A percentile compares a stretch with the other conserved stretches of the same genome.
Evolutionary conservation across 2,329 filamentous ascomycete genomes (phyloP).

Genomic region (Beauveria australis): DNA sequence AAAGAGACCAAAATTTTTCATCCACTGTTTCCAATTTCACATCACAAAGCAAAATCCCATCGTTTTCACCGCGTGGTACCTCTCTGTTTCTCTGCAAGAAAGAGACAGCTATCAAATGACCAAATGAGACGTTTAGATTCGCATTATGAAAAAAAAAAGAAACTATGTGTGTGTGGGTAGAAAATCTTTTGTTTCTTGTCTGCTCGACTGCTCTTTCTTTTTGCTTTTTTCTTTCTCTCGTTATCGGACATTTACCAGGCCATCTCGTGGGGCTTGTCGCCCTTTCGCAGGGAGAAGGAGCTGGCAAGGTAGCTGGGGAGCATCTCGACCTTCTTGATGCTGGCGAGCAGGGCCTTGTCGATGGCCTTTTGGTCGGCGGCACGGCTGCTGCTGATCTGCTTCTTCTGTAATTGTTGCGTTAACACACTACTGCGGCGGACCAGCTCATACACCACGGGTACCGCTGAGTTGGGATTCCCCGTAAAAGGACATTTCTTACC

Average conservation of each 20-base stretch:
- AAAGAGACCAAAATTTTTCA: background rate
- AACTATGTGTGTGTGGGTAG: slow-evolving; percentile 7
- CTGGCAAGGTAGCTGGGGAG: slow-evolving; percentile 88
- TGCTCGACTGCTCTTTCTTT: slow-evolving; percentile 18
- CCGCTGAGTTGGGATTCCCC: too few relatives aligned
- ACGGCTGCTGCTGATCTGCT: slow-evolving; percentile 84
- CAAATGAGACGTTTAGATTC: slow-evolving; percentile 10
- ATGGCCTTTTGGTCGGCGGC: slow-evolving; percentile 97
- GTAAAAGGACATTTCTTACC: slow-evolving; percentile 47
- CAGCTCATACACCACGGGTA: too few relatives aligned
- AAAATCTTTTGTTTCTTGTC: slow-evolving; percentile 4
- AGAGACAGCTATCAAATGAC: slow-evolving; percentile 1
- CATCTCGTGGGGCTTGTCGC: slow-evolving; percentile 99
- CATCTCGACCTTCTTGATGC: slow-evolving; percentile 97
- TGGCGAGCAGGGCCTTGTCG: slow-evolving; percentile 90
- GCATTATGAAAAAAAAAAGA: slow-evolving; percentile 10
- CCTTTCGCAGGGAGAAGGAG: slow-evolving; percentile 98
- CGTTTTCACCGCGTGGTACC: slow-evolving; percentile 1
- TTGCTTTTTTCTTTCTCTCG: slow-evolving; percentile 21
- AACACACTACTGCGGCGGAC: slow-evolving; percentile 19
- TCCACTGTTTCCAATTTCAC: background rate
- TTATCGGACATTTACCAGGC: slow-evolving; percentile 66
- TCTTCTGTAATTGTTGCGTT: slow-evolving; percentile 64
- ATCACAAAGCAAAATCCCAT: slow-evolving; percentile 5
- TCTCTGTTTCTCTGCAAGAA: slow-evolving; percentile 3